Conservation (phyloP, 1,284 basidiomycete species). For the Xerocomus minutiporus region DNA sequence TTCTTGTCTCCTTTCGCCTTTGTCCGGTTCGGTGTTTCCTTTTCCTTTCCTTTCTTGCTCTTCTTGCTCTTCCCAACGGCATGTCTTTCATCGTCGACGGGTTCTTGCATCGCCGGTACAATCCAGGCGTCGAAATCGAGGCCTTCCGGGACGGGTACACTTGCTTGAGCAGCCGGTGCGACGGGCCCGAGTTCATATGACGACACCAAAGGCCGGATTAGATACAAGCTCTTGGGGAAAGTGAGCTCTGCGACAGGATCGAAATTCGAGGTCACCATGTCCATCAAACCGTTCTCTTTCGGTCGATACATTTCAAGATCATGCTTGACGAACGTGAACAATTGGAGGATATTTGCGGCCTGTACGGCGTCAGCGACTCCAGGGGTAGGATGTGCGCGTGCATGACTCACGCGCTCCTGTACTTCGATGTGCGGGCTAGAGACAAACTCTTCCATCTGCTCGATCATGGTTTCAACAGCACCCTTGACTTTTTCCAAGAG, state of each 20-base stretch:
- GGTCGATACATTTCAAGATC: slow-evolving; percentile 67
- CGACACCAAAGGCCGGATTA: slow-evolving; percentile 80
- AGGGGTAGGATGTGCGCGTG: background rate
- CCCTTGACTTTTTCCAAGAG: slow-evolving; percentile 57
- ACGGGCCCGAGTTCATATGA: slow-evolving; percentile 85
- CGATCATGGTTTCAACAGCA: slow-evolving; percentile 57
- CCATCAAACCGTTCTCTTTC: slow-evolving; percentile 38
- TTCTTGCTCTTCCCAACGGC: slow-evolving; percentile 34
- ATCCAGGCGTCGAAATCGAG: slow-evolving; percentile 86
- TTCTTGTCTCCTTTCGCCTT: slow-evolving; percentile 32
- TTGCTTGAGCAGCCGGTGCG: slow-evolving; percentile 73
- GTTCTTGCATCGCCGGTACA: slow-evolving; percentile 57
- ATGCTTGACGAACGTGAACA: slow-evolving; percentile 77
- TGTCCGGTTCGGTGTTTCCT: slow-evolving; percentile 35
- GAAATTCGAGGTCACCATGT: slow-evolving; percentile 34
- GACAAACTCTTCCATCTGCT: slow-evolving; percentile 52
- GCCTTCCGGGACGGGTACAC: slow-evolving; percentile 77
- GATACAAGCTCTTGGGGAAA: slow-evolving; percentile 85
- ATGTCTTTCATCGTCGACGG: slow-evolving; percentile 31
- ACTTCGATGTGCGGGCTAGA: slow-evolving; percentile 76
- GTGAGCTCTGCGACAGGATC: slow-evolving; percentile 38
- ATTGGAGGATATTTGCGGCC: slow-evolving; percentile 76
- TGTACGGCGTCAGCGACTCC: slow-evolving; percentile 27
- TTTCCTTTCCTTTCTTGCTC: slow-evolving; percentile 50
- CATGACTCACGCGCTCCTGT: slow-evolving; percentile 77